phyloP scores from a whole-genome alignment of 352 stramenopile species.

The Phytophthora pluvialis region DNA sequence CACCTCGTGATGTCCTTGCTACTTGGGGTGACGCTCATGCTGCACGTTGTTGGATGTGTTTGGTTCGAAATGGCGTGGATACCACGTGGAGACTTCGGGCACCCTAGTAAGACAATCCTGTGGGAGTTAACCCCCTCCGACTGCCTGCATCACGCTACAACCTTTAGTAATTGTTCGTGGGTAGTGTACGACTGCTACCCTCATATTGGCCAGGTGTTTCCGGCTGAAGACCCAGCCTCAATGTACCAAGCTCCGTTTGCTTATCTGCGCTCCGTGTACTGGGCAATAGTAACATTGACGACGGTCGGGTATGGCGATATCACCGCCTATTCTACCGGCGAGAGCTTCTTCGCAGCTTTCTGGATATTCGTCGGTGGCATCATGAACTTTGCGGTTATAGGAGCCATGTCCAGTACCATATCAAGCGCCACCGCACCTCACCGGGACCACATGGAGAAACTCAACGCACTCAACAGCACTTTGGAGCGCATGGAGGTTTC shows the following conservation, averaged over 20 bases:
- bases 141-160: conserved; percentile 59
- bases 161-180: conserved; percentile 73
- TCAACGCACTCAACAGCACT: conserved; percentile 69
- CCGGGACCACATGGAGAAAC: conserved; percentile 73
- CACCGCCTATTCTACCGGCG: conserved; percentile 68
- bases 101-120: neutral
- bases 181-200: conserved; percentile 75
- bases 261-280: conserved; percentile 79
- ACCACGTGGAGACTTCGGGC: neutral
- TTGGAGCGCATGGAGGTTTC: conserved; percentile 70
- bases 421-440: conserved; percentile 65
- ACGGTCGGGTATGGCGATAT: conserved; percentile 81
- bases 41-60: conserved; percentile 67
- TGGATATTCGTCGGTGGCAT: conserved; percentile 82
- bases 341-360: conserved; percentile 73
- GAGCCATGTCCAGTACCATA: conserved; percentile 83
- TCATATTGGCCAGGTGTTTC: conserved; percentile 57
- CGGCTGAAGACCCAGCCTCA: conserved; percentile 44
- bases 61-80: conserved; percentile 77
- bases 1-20: conserved; percentile 59
- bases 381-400: conserved; percentile 82
- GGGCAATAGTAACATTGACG: conserved; percentile 75
- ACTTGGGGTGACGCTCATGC: conserved; percentile 54
- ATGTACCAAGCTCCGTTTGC: conserved; percentile 62
- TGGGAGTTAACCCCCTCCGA: conserved; percentile 12